phyloP scores from a whole-genome alignment of 2,329 filamentous ascomycete species.

The Clonostachys chloroleuca region DNA sequence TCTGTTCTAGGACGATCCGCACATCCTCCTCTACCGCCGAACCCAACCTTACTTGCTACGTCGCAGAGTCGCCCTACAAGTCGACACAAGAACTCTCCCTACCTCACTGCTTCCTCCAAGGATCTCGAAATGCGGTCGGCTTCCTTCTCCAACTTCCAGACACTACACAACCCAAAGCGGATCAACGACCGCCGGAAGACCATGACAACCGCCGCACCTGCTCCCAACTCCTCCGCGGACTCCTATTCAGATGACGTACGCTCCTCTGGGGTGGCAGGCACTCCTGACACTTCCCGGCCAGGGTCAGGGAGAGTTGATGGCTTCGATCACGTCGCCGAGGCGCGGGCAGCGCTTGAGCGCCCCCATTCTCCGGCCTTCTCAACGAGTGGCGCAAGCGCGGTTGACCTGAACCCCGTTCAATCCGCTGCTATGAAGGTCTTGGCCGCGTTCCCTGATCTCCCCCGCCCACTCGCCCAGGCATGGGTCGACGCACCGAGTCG shows the following conservation, averaged over 20 bases:
- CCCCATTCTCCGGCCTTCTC: background rate
- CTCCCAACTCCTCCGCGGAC: conserved; percentile 26
- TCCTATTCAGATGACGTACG: conserved; percentile 31
- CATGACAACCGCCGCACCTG: conserved; percentile 1
- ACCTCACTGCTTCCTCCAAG: background rate
- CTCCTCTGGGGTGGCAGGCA: conserved; percentile 25
- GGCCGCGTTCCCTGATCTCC: conserved; percentile 17
- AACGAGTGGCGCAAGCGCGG: conserved; percentile 4
- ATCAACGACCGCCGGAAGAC: background rate
- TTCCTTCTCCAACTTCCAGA: background rate
- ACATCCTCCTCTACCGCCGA: background rate
- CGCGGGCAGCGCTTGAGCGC: background rate
- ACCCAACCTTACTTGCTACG: no score
- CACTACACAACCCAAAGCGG: background rate
- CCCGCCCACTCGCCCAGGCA: conserved; percentile 8
- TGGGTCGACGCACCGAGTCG: conserved; percentile 7
- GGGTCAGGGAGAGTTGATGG: conserved; percentile 28
- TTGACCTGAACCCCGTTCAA: conserved; percentile 18
- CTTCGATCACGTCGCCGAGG: background rate
- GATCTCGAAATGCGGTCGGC: background rate
- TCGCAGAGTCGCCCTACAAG: background rate
- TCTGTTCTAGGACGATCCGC: conserved; percentile 15
- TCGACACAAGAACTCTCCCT: background rate
- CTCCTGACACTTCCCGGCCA: conserved; percentile 32
- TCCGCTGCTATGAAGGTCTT: conserved; percentile 21